Evolutionary conservation across 1,284 basidiomycete species (phyloP), one percentile per base, ranked within the genome.

Genomic region (Microbotryomycetes sp.): DNA sequence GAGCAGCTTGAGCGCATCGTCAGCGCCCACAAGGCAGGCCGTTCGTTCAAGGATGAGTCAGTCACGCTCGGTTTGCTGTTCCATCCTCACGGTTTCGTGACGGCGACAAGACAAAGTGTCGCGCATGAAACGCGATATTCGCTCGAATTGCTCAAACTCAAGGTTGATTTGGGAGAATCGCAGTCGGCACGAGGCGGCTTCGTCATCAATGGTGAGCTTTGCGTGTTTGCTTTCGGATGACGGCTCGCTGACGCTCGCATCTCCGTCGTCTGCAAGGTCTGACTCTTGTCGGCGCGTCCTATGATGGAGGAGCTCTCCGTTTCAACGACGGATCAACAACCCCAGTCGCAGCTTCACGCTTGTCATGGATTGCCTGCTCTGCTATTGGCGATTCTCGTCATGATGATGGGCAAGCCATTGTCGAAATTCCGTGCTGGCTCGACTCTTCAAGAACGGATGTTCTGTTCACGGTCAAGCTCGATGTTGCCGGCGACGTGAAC

Each of bases 41-140:
- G 9, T 41, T 9, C 9, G 9, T 9, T 41, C 35, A 41, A 41
- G 18, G n/a, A n/a, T n/a, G 74, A 77, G 5, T 79, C 85, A 58
- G 83, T 55, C 27, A 91, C 89, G 87, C 81, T 96, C 15, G 91
- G 92, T 31, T 89, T 89, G 0, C 75, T 97, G 56, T 96, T 97
- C 82, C 92, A 90, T 81, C 93, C 93, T 1, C 90, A 93, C 72
- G 91, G 91, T 3, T 96, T 91, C 75, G 82, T 97, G 70, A 96
- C 92, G 0, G 92, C 92, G 1, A 93, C 91, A 1, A 82, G 92
- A 56, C 93, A 97, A 76, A 85, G 88, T 18, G 87, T 92, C 7
- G 92, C 92, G 2, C 91, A 96, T 74, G 81, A 85, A 59, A 91
- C 88, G 77, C 84, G 85, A 66, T 89, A 88, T 85, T 92, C 89